Evolutionary conservation across 2,329 filamentous ascomycete genomes (phyloP), one percentile per base, ranked within the genome.

Genomic region (Fusarium sp.): DNA sequence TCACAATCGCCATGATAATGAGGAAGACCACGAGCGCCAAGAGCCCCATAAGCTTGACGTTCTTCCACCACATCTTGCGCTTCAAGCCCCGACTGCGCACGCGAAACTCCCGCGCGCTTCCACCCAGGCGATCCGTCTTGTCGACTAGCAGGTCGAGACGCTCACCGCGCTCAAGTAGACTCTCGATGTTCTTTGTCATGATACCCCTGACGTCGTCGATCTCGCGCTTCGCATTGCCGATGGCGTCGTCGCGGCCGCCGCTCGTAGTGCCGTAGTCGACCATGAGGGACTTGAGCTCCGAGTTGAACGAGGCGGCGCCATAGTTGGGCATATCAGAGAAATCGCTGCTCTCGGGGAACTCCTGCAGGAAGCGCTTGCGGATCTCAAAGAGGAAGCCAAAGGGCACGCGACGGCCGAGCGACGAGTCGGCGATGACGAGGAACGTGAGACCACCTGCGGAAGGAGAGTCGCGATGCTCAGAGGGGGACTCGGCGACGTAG

Each of bases 41-140:
- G 73, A 99, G 80, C 8, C 88, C 91, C 94, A 98, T 97, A 72
- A 99, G 82, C 84, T 97, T 97, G 45, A 97, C 88, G 79, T 99
- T 98, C 90, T 98, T 98, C 95, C 95, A 98, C 96, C 96, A 99
- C 96, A 99, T 98, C 81, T 91, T 88, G 77, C 97, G 88, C 83
- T 96, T 92, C 73, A 99, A 80, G 1, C 94, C 94, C 26, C 94
- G 85, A 78, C 92, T 97, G 72, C 95, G 87, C 19, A 98, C 91
- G 53, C 96, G 85, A 78, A 99, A 99, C 78, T 99, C 96, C 73
- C 91, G 86, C 54, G 96, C 94, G 78, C 90, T 96, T 28, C 93
- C 93, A 15, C 95, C 96, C 39, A 99, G 81, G 43, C 94, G 86
- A 78, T 98, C 95, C 49, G 97, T 99, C 89, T 99, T 98, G 80